These are phyloP conservation scores for Protomyces lactucae-debilis DNA, from an alignment of 1,139 yeast genomes.

Conservation along the genomic window DNA sequence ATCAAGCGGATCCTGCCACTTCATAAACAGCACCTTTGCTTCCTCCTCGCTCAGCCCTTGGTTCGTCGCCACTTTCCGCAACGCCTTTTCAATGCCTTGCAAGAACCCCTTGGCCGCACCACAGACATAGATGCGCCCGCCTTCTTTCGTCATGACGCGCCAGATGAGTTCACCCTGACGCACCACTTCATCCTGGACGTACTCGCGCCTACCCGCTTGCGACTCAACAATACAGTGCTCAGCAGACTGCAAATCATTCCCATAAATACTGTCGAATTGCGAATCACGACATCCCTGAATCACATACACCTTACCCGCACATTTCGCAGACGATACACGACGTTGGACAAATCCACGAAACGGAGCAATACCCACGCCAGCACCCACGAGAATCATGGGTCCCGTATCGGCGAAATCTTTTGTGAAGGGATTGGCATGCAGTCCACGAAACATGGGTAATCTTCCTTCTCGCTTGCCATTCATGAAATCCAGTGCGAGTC, in stretches of 20 bases:
- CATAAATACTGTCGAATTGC: conserved; percentile 63
- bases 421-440: conserved; percentile 36
- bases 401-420: conserved; percentile 35
- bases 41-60: conserved; percentile 51
- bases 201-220: conserved; percentile 50
- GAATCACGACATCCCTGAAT: conserved; percentile 74
- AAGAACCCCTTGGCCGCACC: conserved; percentile 87
- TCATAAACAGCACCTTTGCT: conserved; percentile 49
- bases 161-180: conserved; percentile 52
- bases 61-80: conserved; percentile 53
- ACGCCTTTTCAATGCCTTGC: conserved; percentile 65
- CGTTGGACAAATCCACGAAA: conserved; percentile 37
- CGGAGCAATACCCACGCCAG: conserved; percentile 37
- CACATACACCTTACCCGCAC: conserved; percentile 51
- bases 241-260: conserved; percentile 59
- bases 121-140: conserved; percentile 77
- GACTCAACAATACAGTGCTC: conserved; percentile 56
- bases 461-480: conserved; percentile 30
- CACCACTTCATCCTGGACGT: conserved; percentile 64
- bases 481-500: conserved; percentile 24
- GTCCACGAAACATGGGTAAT: conserved; percentile 35
- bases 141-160: conserved; percentile 51
- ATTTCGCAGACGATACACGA: conserved; percentile 32
- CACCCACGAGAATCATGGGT: conserved; percentile 41
- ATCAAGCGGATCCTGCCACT: conserved; percentile 29